Base-by-base conservation (phyloP, 2,329 filamentous ascomycete genomes). In the Aspergillus fumigatiaffinis region DNA sequence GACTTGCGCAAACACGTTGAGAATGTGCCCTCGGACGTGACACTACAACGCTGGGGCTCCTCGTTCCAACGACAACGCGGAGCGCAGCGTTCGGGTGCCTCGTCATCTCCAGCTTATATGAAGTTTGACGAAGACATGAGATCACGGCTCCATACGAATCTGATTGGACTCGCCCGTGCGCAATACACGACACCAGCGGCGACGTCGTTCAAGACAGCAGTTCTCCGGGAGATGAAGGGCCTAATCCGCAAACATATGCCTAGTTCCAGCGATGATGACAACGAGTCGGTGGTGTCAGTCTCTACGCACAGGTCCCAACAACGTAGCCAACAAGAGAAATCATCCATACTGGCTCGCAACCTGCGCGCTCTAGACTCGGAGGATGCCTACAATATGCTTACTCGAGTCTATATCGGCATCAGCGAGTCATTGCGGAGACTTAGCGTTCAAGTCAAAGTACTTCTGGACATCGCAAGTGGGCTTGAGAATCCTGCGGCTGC, bases 231-330 rank as follows among this genome's bases (percentile, higher is more conserved):
- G 73, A 88, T 97, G 71, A 89, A 93, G 66, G 87, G 85, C 35
- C 79, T 97, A 51, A 93, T 99, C 51, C 85, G 92, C 54, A 85
- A 87, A 56, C 89, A 93, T 25, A 80, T 99, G 42, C 94, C 94
- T 0, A 96, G 92, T 68, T 96, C 93, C 10, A 94, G 86, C 65
- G 94, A 99, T 59, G 93, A 97, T 64, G 94, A 99, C 70, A 90
- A 88, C 60, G 91, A 94, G 71, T 96, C 92, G 0, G 88, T 93
- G 78, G 87, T 93, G 75, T 92, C 92, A 1, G 83, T 87, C 0
- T 95, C 92, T 3, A 97, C 93, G 1, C 83, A 84, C 60, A 85
- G 85, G 46, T 87, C 87, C 28, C 84, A 84, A 57, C 84, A 87
- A 61, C 77, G 87, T 46, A 89, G 85, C 20, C 89, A 91, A 65